Conservation (phyloP, 345 rosid genomes). For the Hevea brasiliensis region DNA sequence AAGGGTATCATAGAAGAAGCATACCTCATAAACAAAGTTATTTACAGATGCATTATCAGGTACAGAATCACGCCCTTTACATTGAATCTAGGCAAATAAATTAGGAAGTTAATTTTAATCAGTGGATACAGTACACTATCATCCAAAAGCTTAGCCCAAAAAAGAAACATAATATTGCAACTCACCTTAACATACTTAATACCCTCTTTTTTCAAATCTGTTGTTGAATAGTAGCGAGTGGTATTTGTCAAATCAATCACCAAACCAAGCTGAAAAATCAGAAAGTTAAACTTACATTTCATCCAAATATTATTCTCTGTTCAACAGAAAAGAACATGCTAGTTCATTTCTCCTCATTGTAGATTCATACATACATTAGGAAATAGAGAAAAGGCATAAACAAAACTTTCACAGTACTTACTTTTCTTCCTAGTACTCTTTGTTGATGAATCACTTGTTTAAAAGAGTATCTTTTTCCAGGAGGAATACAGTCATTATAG, state of each 20-base stretch:
- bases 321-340: neutral
- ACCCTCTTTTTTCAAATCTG: constrained; percentile 79
- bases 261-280: constrained; percentile 73
- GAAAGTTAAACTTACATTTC: constrained; percentile 3
- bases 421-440: constrained; percentile 77
- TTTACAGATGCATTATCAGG: constrained; percentile 88
- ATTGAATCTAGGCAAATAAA: constrained; percentile 65
- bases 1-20: constrained; percentile 11
- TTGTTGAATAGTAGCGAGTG: constrained; percentile 68
- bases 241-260: constrained; percentile 99
- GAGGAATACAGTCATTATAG: constrained; percentile 70
- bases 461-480: constrained; percentile 96
- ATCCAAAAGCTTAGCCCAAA: neutral
- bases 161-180: neutral
- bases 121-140: neutral
- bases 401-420: constrained; percentile 27
- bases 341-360: neutral
- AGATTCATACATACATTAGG: neutral
- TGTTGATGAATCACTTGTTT: constrained; percentile 82
- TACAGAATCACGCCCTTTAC: constrained; percentile 89
- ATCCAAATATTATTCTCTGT: neutral
- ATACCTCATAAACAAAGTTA: constrained; percentile 83
- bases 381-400: neutral
- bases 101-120: constrained; percentile 8
- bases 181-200: constrained; percentile 92